Conservation (phyloP, 2,329 filamentous ascomycete species). For the Xylariaceae sp. region DNA sequence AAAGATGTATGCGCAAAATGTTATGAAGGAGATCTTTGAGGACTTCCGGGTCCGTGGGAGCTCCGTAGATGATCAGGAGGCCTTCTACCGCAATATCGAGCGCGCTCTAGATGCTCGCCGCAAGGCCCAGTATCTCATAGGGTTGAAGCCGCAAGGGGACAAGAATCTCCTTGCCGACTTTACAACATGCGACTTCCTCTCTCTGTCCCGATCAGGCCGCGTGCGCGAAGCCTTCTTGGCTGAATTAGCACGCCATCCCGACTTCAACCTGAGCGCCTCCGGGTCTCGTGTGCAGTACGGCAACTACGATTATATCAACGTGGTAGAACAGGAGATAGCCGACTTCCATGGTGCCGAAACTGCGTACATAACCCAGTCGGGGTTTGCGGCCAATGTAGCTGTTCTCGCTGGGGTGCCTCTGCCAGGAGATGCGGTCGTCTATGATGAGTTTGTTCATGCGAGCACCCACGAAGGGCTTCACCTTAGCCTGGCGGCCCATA, state of each 20-base stretch:
- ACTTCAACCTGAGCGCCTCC: slow-evolving; percentile 43
- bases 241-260: slow-evolving; percentile 36
- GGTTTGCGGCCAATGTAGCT: slow-evolving; percentile 50
- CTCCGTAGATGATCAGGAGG: not conserved
- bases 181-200: slow-evolving; percentile 63
- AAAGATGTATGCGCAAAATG: no score
- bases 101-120: slow-evolving; percentile 27
- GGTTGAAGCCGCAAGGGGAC: not conserved
- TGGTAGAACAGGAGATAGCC: slow-evolving; percentile 53
- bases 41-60: no score
- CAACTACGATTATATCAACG: slow-evolving; percentile 56
- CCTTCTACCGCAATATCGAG: slow-evolving; percentile 30
- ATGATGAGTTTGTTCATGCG: slow-evolving; percentile 64
- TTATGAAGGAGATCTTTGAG: no score
- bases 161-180: slow-evolving; percentile 42
- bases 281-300: slow-evolving; percentile 63
- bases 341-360: slow-evolving; percentile 55
- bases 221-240: slow-evolving; percentile 44
- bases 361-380: slow-evolving; percentile 58
- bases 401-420: slow-evolving; percentile 48
- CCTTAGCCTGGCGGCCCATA: slow-evolving; percentile 46
- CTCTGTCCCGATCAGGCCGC: slow-evolving; percentile 44
- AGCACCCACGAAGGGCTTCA: slow-evolving; percentile 63
- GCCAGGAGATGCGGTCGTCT: slow-evolving; percentile 54
- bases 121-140: not conserved